Evolutionary conservation across 2,329 filamentous ascomycete species (phyloP), one percentile per base, ranked within the genome.

Genomic region (Cladosporium sp.): DNA sequence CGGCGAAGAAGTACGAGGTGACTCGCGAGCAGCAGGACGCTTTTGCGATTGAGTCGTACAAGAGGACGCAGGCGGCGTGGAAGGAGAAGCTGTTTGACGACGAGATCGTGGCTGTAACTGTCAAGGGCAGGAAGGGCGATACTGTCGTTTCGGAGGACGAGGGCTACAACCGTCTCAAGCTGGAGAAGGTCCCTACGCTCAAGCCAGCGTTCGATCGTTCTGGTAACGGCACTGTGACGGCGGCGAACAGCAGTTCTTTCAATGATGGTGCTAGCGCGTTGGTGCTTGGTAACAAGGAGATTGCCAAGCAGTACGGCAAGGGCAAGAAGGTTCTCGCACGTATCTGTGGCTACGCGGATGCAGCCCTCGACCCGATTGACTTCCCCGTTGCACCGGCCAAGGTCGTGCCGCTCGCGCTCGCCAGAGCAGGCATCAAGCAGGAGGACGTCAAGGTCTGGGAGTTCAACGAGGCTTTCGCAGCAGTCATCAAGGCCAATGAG

Each of bases 401-500:
- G 79, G 94, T 94, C 5, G 94, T 98, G 0, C 93, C 94, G 3
- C 88, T 97, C 73, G 93, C 93, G 12, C 84, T 99, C 60, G 87
- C 93, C 79, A 87, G 93, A 66, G 95, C 95, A 0, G 93, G 94
- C 12, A 93, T 99, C 71, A 92, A 88, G 70, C 92, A 93, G 80
- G 90, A 96, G 57, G 91, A 98, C 78, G 92, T 99, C 55, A 89
- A 94, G 5, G 83, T 97, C 26, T 98, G 95, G 94, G 95, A 98
- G 78, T 97, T 99, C 80, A 99, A 99, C 79, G 95, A 99, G 81
- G 95, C 95, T 0, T 99, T 99, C 77, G 94, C 95, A 32, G 92
- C 92, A 4, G 93, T 97, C 34, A 95, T 97, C 79, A 93, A 95
- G 77, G 93, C 94, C 51, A 97, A 98, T 76, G 90, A 92, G 74